These are phyloP conservation scores for Plenodomus biglobosus DNA, from an alignment of 2,329 filamentous ascomycete species.

Conservation along the genomic window DNA sequence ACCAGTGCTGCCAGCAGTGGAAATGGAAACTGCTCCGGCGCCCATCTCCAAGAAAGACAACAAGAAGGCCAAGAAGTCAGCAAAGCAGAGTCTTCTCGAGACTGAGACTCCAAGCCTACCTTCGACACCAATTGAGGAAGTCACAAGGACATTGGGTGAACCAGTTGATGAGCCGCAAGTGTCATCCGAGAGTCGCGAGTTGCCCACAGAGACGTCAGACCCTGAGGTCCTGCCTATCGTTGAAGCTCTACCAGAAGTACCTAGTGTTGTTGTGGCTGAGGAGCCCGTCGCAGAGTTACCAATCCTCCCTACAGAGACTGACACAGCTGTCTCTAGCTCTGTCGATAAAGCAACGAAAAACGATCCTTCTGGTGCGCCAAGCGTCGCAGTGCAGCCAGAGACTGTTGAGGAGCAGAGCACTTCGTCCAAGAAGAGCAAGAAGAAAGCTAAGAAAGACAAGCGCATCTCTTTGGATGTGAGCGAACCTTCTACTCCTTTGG, in stretches of 20 bases:
- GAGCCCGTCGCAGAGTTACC: neutral
- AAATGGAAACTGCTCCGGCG: conserved; percentile 2
- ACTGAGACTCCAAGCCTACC: conserved; percentile 4
- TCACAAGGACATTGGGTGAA: neutral
- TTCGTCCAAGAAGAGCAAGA: conserved; percentile 23
- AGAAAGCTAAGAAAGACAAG: conserved; percentile 25
- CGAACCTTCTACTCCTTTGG: conserved; percentile 8
- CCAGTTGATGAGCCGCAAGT: neutral
- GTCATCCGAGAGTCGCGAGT: neutral
- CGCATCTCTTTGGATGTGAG: conserved; percentile 11
- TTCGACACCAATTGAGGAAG: conserved; percentile 8
- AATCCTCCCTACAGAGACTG: neutral
- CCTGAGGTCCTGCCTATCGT: neutral
- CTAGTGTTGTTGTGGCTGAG: neutral
- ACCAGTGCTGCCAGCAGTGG: neutral
- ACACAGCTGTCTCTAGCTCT: neutral
- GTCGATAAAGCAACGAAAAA: neutral
- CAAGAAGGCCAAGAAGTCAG: conserved; percentile 26
- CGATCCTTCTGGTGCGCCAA: neutral
- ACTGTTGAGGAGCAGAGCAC: neutral
- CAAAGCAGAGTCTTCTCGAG: conserved; percentile 15
- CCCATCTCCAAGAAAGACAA: conserved; percentile 22
- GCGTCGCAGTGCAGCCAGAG: neutral
- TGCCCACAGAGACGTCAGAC: neutral
- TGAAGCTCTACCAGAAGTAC: neutral